Base-by-base conservation (phyloP, 78 protist species). In the Isochrysis galbana region DNA sequence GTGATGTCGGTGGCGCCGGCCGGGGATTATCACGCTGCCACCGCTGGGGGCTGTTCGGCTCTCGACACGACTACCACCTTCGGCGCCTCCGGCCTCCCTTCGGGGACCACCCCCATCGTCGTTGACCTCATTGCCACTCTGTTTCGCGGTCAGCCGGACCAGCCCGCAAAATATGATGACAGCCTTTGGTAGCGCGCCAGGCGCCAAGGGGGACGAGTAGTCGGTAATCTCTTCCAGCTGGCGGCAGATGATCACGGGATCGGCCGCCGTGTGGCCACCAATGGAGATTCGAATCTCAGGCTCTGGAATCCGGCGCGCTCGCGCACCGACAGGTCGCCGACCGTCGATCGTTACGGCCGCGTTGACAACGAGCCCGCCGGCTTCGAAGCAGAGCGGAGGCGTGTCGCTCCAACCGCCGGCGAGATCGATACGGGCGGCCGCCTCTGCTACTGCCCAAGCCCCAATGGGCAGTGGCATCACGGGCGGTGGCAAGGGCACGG, bases 331-430 rank as follows among this genome's bases (percentile, higher is more conserved):
- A 34, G 94, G 92, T 2, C 42, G 0, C 47, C 39, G 29, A 11
- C 87, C 77, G 44, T 90, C 70, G 34, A 88, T 23, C 14, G 32
- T 14, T 26, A 93, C 4, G 38, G 94, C 94, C 14, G 46, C 80
- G 86, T 88, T 93, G 91, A 93, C 90, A 29, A 93, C 94, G 36
- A 17, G 1, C 29, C 94, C 94, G 55, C 94, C 94, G 14, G 5
- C n/a, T 39, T 90, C 94, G 69, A 48, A 90, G 51, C 80, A 42
- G 21, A 77, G 11, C 17, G 94, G 94, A 39, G 94, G 94, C 83
- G 94, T 93, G 92, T 93, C 94, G 19, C 93, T 29, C 94, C 94
- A 93, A 34, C 94, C 94, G 54, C 94, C 94, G 4, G 94, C 90
- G 89, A 93, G 55, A 87, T 93, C 92, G 45, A 93, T 38, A n/a